Evolutionary conservation across 495 filamentous ascomycete genomes (phyloP).

Genomic region (Talaromyces proteolyticus): DNA sequence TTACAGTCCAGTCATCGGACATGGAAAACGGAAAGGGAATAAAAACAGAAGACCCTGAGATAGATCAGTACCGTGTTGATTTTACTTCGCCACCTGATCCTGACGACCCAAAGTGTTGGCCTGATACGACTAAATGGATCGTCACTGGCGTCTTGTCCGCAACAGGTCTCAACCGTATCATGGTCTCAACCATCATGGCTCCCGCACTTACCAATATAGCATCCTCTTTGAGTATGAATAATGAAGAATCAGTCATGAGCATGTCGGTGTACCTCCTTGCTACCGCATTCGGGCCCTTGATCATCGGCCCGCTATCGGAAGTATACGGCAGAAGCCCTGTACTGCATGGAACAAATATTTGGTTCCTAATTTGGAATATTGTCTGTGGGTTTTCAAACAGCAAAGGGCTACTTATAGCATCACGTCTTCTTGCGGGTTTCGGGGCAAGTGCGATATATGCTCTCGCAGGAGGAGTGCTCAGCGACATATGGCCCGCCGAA

Average conservation of each 20-base stretch:
- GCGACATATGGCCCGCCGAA: constrained; percentile 47
- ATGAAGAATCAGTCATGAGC: constrained; percentile 48
- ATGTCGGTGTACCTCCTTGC: constrained; percentile 67
- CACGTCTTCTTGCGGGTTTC: constrained; percentile 13
- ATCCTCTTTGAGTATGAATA: constrained; percentile 50
- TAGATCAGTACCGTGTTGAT: constrained; percentile 19
- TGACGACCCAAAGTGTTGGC: constrained; percentile 41
- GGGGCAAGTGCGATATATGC: constrained; percentile 17
- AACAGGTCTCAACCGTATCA: constrained; percentile 54
- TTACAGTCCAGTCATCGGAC: neutral
- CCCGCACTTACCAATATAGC: constrained; percentile 51
- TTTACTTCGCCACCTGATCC: constrained; percentile 32
- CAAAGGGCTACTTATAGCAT: constrained; percentile 14
- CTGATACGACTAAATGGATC: constrained; percentile 42
- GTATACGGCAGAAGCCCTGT: constrained; percentile 60
- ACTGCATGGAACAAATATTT: constrained; percentile 48
- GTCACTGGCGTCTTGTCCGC: constrained; percentile 36
- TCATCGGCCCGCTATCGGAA: constrained; percentile 61
- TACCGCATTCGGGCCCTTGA: constrained; percentile 56
- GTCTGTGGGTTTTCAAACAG: constrained; percentile 17
- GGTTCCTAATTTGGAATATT: constrained; percentile 48
- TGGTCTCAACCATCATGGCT: constrained; percentile 64
- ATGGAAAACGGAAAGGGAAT: neutral
- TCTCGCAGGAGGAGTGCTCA: constrained; percentile 42
- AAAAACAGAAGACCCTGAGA: neutral